Evolutionary conservation across 2,329 filamentous ascomycete species (phyloP), one percentile per base, ranked within the genome.

Genomic region (Fusarium napiforme): DNA sequence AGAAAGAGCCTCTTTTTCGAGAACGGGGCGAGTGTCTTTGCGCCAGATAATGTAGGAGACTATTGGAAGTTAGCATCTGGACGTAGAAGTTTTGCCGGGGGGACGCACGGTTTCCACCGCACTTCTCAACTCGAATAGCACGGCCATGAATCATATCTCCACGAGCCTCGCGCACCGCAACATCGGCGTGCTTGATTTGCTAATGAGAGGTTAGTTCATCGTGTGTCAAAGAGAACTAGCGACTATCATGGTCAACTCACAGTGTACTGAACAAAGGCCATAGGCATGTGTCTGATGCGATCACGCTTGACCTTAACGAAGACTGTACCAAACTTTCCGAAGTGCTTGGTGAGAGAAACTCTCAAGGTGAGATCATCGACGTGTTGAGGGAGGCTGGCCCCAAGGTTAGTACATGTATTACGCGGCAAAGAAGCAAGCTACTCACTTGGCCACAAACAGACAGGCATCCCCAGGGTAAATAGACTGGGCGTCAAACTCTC

Each of bases 401-500:
- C n/a, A 10, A 14, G 18, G 47, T 70, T 14, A 74, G 64, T 37
- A 39, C 28, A 26, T 9, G 14, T 9, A 15, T 11, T 21, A 14
- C 7, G 9, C 14, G 11, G 15, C n/a, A 9, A 23, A 10, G 14
- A 21, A 9, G 10, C 7, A 53, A 18, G 30, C 32, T 18, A 84
- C 88, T 83, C 84, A 92, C 90, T 92, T 92, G 37, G 90, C 90
- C 42, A 91, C 89, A 74, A 92, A 92, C 40, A 92, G 84, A 75
- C 90, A 92, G 43, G 87, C 87, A 12, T 84, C 85, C 1, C 88
- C 84, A 1, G 88, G 85, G 60, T 88, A 89, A 40, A 86, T 80
- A 2, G 81, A 81, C 75, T 90, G 88, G 7, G 87, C 85, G 74
- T 89, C 87, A 6, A 85, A 78, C 4, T 39, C 50, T 12, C 30